Evolutionary conservation across 2,329 filamentous ascomycete species (phyloP).

Genomic region (Reticulascus tulasneorum): DNA sequence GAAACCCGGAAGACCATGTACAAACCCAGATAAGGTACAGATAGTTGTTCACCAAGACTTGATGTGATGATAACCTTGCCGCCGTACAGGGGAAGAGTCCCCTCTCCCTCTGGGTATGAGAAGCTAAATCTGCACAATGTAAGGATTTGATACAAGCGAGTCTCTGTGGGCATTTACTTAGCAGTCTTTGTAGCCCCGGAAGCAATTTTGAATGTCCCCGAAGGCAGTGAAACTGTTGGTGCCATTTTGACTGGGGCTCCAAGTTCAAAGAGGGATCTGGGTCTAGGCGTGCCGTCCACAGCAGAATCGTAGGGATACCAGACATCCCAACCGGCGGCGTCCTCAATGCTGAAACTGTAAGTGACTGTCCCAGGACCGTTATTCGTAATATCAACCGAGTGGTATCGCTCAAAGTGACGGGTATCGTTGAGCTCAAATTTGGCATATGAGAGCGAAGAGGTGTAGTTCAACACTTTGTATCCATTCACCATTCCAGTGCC

Average conservation of each 20-base stretch:
- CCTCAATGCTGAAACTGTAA: constrained; percentile 28
- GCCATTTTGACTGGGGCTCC: constrained; percentile 7
- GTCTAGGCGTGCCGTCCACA: constrained; percentile 1
- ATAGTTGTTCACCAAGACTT: constrained; percentile 25
- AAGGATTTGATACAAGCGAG: no score
- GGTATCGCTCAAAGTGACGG: constrained; percentile 25
- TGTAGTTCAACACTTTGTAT: constrained; percentile 30
- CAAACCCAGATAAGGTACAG: constrained; percentile 24
- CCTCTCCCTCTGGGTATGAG: constrained; percentile 16
- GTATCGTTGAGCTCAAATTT: constrained; percentile 41
- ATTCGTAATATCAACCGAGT: constrained; percentile 27
- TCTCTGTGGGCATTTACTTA: constrained; percentile 7
- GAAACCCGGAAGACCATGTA: no score
- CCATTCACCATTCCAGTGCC: constrained; percentile 38
- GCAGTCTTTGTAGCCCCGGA: constrained; percentile 13
- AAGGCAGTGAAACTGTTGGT: constrained; percentile 5
- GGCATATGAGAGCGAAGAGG: constrained; percentile 28
- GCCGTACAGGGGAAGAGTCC: constrained; percentile 2
- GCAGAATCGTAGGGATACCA: constrained; percentile 12
- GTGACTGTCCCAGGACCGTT: constrained; percentile 24
- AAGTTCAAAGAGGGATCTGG: constrained; percentile 9
- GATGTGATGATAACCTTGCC: constrained; percentile 10
- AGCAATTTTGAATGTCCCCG: constrained; percentile 9
- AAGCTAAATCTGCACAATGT: constrained; percentile 18
- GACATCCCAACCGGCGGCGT: constrained; percentile 35